Percentiles rank a stretch among this genome's conserved stretches.
Conservation (phyloP, 371 early-diverging fungal species). For the Mortierella sp. region DNA sequence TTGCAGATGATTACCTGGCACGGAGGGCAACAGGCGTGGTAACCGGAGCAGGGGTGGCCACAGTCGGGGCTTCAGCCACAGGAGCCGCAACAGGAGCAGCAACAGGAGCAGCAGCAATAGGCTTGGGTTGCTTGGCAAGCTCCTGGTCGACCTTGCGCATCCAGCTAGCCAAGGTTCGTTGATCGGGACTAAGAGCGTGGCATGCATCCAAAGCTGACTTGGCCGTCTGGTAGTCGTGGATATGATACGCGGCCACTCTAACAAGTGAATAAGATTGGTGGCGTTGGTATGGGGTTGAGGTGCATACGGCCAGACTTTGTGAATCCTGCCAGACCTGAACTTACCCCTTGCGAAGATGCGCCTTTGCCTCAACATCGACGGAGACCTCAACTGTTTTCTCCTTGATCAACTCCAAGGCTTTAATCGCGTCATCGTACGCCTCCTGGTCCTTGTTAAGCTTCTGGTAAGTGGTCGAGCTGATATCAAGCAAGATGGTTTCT, state of each 20-base stretch:
- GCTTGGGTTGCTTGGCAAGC: slow-evolving; percentile 37
- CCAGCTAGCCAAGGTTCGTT: slow-evolving; percentile 67
- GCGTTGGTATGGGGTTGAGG: background rate
- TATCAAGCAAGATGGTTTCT: slow-evolving; percentile 9
- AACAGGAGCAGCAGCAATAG: slow-evolving; percentile 10
- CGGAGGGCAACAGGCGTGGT: slow-evolving; percentile 34
- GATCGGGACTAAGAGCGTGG: slow-evolving; percentile 61
- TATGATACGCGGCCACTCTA: slow-evolving; percentile 66
- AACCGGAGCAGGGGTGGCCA: slow-evolving; percentile 14
- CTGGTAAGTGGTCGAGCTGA: slow-evolving; percentile 69
- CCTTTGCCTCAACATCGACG: slow-evolving; percentile 64
- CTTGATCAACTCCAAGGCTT: slow-evolving; percentile 64
- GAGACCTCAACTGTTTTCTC: slow-evolving; percentile 62
- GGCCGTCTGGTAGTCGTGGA: slow-evolving; percentile 63
- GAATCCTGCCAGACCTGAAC: too few species aligned
- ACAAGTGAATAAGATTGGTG: background rate
- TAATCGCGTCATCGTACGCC: slow-evolving; percentile 72
- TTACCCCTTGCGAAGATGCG: slow-evolving; percentile 72
- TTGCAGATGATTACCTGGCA: slow-evolving; percentile 25
- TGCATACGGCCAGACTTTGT: too few species aligned
- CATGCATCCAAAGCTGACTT: slow-evolving; percentile 63
- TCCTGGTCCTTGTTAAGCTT: slow-evolving; percentile 66
- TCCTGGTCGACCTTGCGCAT: slow-evolving; percentile 64
- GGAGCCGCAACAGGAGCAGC: slow-evolving; percentile 9
- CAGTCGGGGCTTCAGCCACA: slow-evolving; percentile 2